Evolutionary conservation across 2,329 filamentous ascomycete genomes (phyloP).

Genomic region (Huntiella abstrusa): DNA sequence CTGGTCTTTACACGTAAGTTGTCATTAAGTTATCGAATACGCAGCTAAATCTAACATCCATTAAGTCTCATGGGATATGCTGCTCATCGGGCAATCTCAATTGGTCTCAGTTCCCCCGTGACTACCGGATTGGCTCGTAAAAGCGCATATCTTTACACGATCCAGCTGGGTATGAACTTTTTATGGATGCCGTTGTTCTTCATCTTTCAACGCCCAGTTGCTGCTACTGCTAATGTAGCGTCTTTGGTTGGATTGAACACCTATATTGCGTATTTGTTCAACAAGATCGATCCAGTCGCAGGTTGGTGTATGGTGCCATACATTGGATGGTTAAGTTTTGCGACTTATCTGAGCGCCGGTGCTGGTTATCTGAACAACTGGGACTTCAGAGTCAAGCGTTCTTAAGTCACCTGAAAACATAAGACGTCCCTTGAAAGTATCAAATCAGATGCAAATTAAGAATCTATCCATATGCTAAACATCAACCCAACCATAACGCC

Average conservation of each 20-base stretch:
- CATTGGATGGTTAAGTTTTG: conserved; percentile 69
- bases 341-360: conserved; percentile 62
- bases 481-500: conserved; percentile 5
- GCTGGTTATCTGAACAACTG: conserved; percentile 51
- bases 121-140: conserved; percentile 42
- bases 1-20: conserved; percentile 38
- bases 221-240: conserved; percentile 58
- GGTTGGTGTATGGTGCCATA: conserved; percentile 67
- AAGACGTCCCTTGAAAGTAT: not conserved
- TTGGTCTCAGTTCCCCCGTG: conserved; percentile 35
- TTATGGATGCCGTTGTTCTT: conserved; percentile 92
- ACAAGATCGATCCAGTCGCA: conserved; percentile 50
- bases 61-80: conserved; percentile 65
- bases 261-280: conserved; percentile 61
- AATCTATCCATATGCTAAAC: not conserved
- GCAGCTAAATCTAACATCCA: not conserved
- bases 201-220: conserved; percentile 49
- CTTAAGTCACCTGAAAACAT: not conserved
- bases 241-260: conserved; percentile 51
- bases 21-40: not conserved
- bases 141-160: conserved; percentile 63
- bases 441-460: not conserved
- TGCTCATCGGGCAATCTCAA: conserved; percentile 55
- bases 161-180: conserved; percentile 72
- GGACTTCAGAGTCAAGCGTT: conserved; percentile 28